Evolutionary conservation across 2,329 filamentous ascomycete genomes (phyloP), one percentile per base, ranked within the genome.

Genomic region (Xylariaceae sp.): DNA sequence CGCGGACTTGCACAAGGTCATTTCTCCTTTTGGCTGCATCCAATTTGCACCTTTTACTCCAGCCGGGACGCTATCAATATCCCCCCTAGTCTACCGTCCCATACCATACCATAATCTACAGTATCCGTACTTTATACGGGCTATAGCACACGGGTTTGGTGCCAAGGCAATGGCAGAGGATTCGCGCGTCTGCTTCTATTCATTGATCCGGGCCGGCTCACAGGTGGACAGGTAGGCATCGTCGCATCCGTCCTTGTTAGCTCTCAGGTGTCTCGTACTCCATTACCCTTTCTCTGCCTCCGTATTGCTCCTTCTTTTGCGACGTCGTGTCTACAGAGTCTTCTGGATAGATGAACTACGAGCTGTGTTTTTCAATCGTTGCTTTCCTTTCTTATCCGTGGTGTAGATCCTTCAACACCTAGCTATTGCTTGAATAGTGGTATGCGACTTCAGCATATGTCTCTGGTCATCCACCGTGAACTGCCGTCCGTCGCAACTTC

Each of bases 1-100:
- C 20, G 16, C 47, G 53, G 53, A 41, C 27, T 23, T 6, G 4
- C 6, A 24, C 13, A 29, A 33, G 41, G 27, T 32, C 15, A 29
- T 52, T 43, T 52, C 49, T 52, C 16, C n/a, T 48, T 56, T 56
- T 23, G 53, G 53, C 43, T 26, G 13, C 15, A 10, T 20, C 35
- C 43, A 51, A 46, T 51, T 27, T 45, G 36, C 35, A 23, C 51
- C 20, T 32, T 23, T 23, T 33, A 15, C 33, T 41, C 27, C 20
- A 50, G 23, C 18, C 27, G 41, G 46, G 24, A 40, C 32, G 29
- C n/a, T 23, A 20, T 33, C 35, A 39, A 41, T 33, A 43, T 42
- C 44, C 54, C 44, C n/a, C n/a, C n/a, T n/a, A n/a, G n/a, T n/a
- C n/a, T n/a, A n/a, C n/a, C n/a, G n/a, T n/a, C n/a, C n/a, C n/a